These are phyloP conservation scores for Mycosphaerella sp. DNA, from an alignment of 2,329 filamentous ascomycete genomes.

Conservation along the genomic window DNA sequence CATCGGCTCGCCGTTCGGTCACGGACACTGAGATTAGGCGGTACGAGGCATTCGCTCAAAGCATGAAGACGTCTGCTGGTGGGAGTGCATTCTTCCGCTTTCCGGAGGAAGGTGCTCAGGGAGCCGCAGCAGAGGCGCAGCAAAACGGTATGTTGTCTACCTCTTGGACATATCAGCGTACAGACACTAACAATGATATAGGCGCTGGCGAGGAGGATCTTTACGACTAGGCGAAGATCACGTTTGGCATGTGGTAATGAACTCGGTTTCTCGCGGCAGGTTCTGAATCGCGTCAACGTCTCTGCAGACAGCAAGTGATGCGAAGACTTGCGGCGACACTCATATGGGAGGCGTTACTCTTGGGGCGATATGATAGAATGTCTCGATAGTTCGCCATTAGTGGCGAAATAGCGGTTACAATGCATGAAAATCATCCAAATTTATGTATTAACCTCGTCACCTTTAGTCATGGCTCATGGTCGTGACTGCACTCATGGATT, in stretches of 20 bases:
- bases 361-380: constrained; percentile 16
- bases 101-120: constrained; percentile 54
- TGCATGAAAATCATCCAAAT: not conserved
- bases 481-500: too few species aligned
- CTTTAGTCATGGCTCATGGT: too few species aligned
- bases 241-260: constrained; percentile 5
- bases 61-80: constrained; percentile 96
- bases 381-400: constrained; percentile 15
- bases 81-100: constrained; percentile 95
- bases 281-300: constrained; percentile 7
- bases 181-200: constrained; percentile 42
- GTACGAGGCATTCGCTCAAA: constrained; percentile 97
- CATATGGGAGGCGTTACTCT: constrained; percentile 14
- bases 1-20: constrained; percentile 85
- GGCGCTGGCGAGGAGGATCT: constrained; percentile 95
- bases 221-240: constrained; percentile 62
- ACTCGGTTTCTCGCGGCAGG: constrained; percentile 7
- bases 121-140: constrained; percentile 31
- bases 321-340: not conserved
- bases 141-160: constrained; percentile 33
- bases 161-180: not conserved
- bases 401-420: constrained; percentile 7
- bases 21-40: constrained; percentile 95
- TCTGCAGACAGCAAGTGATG: constrained; percentile 4
- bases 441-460: not conserved